Evolutionary conservation across 2,329 filamentous ascomycete species (phyloP).

Genomic region (Claviceps humidiphila): DNA sequence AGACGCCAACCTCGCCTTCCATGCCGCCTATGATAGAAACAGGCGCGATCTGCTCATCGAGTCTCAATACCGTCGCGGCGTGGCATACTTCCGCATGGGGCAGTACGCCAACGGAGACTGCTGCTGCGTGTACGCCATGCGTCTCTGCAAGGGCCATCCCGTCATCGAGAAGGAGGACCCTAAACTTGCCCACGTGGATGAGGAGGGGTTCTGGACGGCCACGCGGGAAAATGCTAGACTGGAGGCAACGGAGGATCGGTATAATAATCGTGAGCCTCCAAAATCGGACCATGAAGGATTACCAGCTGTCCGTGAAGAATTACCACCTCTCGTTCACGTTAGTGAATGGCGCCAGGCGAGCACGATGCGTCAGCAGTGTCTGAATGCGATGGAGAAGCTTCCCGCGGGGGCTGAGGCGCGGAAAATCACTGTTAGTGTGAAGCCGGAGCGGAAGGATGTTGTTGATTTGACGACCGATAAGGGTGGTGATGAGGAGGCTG

Average conservation of each 20-base stretch:
- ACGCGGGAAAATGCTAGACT: constrained; percentile 18
- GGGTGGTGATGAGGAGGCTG: neutral
- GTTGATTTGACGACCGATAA: constrained; percentile 8
- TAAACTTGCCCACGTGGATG: constrained; percentile 22
- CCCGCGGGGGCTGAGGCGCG: constrained; percentile 30
- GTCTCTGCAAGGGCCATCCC: constrained; percentile 19
- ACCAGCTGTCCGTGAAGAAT: too few relatives aligned
- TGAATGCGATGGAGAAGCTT: constrained; percentile 30
- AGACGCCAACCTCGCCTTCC: constrained; percentile 55
- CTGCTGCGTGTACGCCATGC: constrained; percentile 48
- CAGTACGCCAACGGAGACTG: constrained; percentile 63
- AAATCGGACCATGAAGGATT: neutral
- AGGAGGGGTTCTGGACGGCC: constrained; percentile 33
- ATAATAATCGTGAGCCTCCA: constrained; percentile 11
- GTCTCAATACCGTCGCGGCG: constrained; percentile 69
- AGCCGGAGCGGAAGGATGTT: constrained; percentile 20
- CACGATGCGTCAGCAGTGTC: constrained; percentile 33
- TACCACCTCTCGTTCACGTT: neutral
- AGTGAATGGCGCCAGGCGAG: constrained; percentile 27
- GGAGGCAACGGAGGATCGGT: constrained; percentile 10
- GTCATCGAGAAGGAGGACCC: constrained; percentile 21
- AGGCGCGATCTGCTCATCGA: constrained; percentile 64
- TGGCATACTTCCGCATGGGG: constrained; percentile 57
- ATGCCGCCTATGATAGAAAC: constrained; percentile 50
- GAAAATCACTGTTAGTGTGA: constrained; percentile 26